These are phyloP conservation scores for Eucalyptus grandis DNA, from an alignment of 345 rosid species.

Conservation along the genomic window DNA sequence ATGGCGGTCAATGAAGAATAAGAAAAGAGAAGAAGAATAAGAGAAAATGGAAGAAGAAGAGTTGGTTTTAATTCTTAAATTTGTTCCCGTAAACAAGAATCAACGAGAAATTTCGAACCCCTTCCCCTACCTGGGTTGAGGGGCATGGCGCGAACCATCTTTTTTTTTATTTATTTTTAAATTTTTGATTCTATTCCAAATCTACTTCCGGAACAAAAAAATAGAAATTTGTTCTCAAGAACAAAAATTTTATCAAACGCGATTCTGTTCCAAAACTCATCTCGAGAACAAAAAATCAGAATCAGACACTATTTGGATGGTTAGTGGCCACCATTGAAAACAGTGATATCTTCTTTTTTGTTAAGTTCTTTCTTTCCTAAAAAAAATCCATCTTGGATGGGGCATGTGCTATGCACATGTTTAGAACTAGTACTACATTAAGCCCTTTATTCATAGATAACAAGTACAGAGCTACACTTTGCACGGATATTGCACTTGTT, in stretches of 20 bases:
- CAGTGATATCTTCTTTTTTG: too few species aligned
- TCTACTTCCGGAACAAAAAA: rapidly evolving
- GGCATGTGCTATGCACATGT: neutral
- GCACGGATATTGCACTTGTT: neutral
- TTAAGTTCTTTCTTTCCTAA: too few species aligned
- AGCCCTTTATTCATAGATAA: neutral
- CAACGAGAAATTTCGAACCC: too few species aligned
- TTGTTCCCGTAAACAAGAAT: too few species aligned
- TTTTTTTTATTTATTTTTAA: too few species aligned
- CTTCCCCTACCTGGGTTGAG: too few species aligned
- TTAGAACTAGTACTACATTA: neutral
- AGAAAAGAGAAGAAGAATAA: too few species aligned
- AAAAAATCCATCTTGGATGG: neutral
- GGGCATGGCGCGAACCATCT: rapidly evolving
- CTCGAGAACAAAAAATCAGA: rapidly evolving
- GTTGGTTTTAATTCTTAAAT: too few species aligned
- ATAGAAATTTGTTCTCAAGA: rapidly evolving
- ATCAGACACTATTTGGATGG: rapidly evolving
- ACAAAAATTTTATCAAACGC: too few species aligned
- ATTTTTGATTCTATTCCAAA: rapidly evolving
- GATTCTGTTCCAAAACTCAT: rapidly evolving
- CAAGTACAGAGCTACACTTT: neutral
- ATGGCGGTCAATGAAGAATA: rapidly evolving
- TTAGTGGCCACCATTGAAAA: too few species aligned
- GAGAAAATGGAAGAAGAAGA: too few species aligned